A percentile compares a stretch with the other conserved stretches of the same genome.
Evolutionary conservation across 1,284 basidiomycete species (phyloP).

Genomic region (Tilletiaria anomala): DNA sequence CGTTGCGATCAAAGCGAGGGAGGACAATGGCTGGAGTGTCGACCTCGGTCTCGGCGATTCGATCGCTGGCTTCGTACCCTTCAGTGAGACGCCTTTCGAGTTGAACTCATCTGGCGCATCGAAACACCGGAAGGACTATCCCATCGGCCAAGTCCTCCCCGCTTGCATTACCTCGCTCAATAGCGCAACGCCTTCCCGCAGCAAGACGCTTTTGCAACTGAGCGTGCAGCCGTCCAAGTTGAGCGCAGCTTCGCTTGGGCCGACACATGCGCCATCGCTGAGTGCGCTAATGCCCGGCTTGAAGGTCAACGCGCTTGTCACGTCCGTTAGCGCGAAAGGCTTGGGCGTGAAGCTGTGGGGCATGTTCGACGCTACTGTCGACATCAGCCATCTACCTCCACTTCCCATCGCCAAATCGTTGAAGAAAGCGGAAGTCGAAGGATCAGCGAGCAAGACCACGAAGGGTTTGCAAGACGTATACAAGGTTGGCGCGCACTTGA

Average conservation of each 20-base stretch:
- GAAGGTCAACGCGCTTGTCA: slow-evolving; percentile 71
- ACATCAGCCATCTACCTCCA: slow-evolving; percentile 59
- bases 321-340: slow-evolving; percentile 61
- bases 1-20: slow-evolving; percentile 51
- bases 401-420: background rate
- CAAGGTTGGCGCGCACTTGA: slow-evolving; percentile 56
- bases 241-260: slow-evolving; percentile 11
- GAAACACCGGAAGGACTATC: no score
- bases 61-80: slow-evolving; percentile 33
- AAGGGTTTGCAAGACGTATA: no score
- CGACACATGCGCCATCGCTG: slow-evolving; percentile 42
- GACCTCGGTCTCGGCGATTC: slow-evolving; percentile 52
- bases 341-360: slow-evolving; percentile 81
- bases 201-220: slow-evolving; percentile 14
- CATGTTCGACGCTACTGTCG: slow-evolving; percentile 83
- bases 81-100: background rate
- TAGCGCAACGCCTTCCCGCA: slow-evolving; percentile 36
- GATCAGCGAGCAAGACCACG: no score
- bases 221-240: slow-evolving; percentile 18
- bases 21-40: slow-evolving; percentile 88
- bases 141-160: slow-evolving; percentile 35
- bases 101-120: no score
- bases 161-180: slow-evolving; percentile 34
- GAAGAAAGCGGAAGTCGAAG: slow-evolving; percentile 5
- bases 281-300: slow-evolving; percentile 72